Evolutionary conservation across 768 basidiomycete species (phyloP).

Genomic region (Mycena rosella): DNA sequence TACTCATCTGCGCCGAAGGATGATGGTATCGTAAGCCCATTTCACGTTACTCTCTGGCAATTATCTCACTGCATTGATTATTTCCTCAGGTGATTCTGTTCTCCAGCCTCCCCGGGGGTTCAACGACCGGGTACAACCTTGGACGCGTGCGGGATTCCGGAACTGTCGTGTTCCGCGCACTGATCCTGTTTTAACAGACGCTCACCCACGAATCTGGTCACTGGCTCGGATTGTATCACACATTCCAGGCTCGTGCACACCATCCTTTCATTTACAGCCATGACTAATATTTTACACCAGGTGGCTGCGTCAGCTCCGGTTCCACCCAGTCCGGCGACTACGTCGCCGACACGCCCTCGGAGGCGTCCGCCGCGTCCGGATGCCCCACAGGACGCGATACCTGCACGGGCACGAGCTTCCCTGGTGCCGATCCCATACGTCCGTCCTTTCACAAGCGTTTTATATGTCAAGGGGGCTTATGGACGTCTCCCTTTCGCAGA

Average conservation of each 20-base stretch:
- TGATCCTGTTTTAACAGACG: conserved; percentile 45
- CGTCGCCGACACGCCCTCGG: conserved; percentile 46
- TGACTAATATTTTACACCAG: not conserved
- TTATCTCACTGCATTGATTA: not conserved
- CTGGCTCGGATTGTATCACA: conserved; percentile 72
- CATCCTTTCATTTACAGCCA: not conserved
- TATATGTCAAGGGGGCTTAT: too few relatives aligned
- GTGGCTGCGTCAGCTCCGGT: conserved; percentile 45
- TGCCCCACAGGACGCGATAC: conserved; percentile 41
- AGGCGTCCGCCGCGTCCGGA: conserved; percentile 43
- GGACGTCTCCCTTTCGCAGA: conserved; percentile 38
- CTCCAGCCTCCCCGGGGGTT: conserved; percentile 60
- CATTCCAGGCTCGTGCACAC: conserved; percentile 62
- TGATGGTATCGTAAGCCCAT: conserved; percentile 55
- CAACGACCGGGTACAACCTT: conserved; percentile 54
- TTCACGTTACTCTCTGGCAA: too few relatives aligned
- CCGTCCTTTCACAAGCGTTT: not conserved
- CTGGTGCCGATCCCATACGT: conserved; percentile 50
- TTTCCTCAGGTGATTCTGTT: conserved; percentile 45
- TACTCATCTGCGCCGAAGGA: conserved; percentile 56
- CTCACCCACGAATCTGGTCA: conserved; percentile 71
- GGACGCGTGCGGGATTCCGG: conserved; percentile 45
- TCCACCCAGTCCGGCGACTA: conserved; percentile 38
- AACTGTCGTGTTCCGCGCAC: not conserved
- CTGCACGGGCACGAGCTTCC: conserved; percentile 34